Conservation (phyloP, 2,329 filamentous ascomycete species). For the Neonectria faginata region DNA sequence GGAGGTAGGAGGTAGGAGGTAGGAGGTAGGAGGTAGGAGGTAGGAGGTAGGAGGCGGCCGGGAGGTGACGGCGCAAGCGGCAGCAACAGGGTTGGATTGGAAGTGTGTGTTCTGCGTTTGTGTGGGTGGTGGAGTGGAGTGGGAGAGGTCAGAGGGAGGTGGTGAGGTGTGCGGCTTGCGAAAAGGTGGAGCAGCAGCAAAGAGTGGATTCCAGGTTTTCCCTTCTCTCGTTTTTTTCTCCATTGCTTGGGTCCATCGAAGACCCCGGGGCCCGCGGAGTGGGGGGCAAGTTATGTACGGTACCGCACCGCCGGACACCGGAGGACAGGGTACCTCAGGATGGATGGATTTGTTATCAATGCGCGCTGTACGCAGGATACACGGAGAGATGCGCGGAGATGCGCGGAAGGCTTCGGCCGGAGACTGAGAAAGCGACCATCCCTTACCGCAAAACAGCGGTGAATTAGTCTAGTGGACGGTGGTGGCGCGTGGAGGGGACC, state of each 20-base stretch:
- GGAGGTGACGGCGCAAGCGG: constrained; percentile 18
- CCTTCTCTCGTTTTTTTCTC: neutral
- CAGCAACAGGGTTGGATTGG: constrained; percentile 7
- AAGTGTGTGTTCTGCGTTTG: neutral
- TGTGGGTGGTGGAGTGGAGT: constrained; percentile 10
- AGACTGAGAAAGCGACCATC: neutral
- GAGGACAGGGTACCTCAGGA: too few species aligned
- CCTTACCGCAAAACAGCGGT: neutral
- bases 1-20: neutral
- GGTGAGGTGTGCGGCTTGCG: constrained; percentile 8
- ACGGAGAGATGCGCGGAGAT: neutral
- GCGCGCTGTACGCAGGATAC: too few species aligned
- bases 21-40: neutral
- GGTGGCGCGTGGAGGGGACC: neutral
- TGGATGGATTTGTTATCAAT: too few species aligned
- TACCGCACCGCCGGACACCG: constrained; percentile 10
- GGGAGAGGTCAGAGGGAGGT: neutral
- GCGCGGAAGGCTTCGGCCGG: neutral
- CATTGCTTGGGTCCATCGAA: constrained; percentile 21
- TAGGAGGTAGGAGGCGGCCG: constrained; percentile 9
- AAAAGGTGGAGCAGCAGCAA: constrained; percentile 5
- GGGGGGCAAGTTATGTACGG: constrained; percentile 1
- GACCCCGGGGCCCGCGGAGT: constrained; percentile 1
- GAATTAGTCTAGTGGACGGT: neutral
- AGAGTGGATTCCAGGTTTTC: constrained; percentile 1